These are phyloP conservation scores for Schwanniomyces sp. DNA, from an alignment of 805 yeast genomes.

Conservation along the genomic window DNA sequence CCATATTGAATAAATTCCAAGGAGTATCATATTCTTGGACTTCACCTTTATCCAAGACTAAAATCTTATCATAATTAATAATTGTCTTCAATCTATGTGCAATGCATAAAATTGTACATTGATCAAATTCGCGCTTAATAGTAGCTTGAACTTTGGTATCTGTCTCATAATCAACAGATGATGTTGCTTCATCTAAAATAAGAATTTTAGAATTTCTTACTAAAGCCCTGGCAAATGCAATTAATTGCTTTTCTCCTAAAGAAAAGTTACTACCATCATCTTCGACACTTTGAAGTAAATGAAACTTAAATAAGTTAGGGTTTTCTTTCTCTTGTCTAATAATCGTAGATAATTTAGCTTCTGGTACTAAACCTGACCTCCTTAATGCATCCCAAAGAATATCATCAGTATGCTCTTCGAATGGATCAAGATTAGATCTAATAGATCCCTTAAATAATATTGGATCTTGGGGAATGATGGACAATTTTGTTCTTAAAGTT, in stretches of 20 bases:
- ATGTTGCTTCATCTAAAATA: conserved; percentile 83
- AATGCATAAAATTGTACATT: conserved; percentile 80
- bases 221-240: conserved; percentile 83
- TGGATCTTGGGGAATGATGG: conserved; percentile 75
- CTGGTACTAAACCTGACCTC: conserved; percentile 56
- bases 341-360: conserved; percentile 18
- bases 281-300: conserved; percentile 47
- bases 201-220: conserved; percentile 74
- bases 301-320: conserved; percentile 35
- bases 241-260: conserved; percentile 73
- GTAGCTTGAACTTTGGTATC: conserved; percentile 78
- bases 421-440: conserved; percentile 64
- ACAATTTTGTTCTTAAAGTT: conserved; percentile 54
- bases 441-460: conserved; percentile 61
- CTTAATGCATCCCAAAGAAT: conserved; percentile 59
- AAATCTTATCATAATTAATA: conserved; percentile 69
- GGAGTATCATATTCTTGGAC: conserved; percentile 78
- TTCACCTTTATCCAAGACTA: conserved; percentile 81
- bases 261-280: conserved; percentile 76
- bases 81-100: conserved; percentile 84
- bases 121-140: conserved; percentile 63
- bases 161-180: conserved; percentile 82
- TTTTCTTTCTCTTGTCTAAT: conserved; percentile 26
- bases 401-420: conserved; percentile 48
- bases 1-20: conserved; percentile 53